Conservation (phyloP, 1,139 yeast species). For the Lodderomyces theae region DNA sequence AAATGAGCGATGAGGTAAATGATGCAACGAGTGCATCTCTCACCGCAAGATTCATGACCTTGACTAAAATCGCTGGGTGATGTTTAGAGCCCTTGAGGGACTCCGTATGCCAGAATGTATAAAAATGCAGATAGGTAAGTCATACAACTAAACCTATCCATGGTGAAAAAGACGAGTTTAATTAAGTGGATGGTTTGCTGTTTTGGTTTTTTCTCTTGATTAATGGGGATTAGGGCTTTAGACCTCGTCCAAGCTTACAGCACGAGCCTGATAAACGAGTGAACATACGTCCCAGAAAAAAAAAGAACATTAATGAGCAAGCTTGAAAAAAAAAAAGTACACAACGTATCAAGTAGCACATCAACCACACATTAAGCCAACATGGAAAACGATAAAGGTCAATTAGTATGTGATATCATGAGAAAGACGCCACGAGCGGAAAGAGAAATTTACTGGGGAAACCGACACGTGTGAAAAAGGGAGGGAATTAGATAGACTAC, state of each 20-base stretch:
- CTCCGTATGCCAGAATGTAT: neutral
- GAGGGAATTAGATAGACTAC: neutral
- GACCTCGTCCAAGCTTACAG: neutral
- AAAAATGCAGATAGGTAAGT: neutral
- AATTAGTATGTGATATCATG: conserved; percentile 71
- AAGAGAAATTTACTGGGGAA: neutral
- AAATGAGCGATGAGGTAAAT: neutral
- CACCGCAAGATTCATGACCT: neutral
- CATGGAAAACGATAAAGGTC: conserved; percentile 99
- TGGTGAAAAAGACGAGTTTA: too few relatives aligned
- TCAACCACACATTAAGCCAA: conserved; percentile 32
- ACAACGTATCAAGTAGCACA: neutral
- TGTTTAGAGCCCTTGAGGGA: neutral
- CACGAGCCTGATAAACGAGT: neutral
- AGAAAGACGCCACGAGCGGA: neutral
- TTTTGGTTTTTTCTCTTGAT: neutral
- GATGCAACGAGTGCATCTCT: neutral
- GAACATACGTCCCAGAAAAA: too few relatives aligned
- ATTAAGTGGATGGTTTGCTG: neutral
- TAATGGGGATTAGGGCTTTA: neutral
- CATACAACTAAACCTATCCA: too few relatives aligned
- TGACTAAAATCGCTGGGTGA: conserved; percentile 2
- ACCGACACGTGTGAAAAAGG: neutral
- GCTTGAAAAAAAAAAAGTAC: neutral
- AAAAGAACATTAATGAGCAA: neutral